A percentile compares a stretch with the other conserved stretches of the same genome.
Evolutionary conservation across 75 land plant genomes (phyloP).

Genomic region (Azolla pinnata): DNA sequence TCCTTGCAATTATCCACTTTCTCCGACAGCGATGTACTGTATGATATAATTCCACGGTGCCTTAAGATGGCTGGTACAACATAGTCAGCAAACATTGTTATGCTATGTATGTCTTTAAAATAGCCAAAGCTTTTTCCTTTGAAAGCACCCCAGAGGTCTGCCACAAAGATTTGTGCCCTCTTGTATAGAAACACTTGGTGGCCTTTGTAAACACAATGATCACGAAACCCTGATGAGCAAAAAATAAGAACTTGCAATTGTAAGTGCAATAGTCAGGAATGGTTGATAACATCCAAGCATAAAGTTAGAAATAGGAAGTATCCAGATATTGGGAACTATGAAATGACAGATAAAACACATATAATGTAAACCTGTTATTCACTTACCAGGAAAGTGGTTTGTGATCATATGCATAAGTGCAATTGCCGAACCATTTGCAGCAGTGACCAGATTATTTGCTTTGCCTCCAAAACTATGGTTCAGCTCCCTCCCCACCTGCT

Average conservation of each 20-base stretch:
- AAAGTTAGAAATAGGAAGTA: too few relatives aligned
- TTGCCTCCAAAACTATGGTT: constrained; percentile 76
- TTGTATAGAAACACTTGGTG: constrained; percentile 93
- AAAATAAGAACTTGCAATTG: too few relatives aligned
- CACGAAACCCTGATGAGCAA: constrained; percentile 81
- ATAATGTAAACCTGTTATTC: too few relatives aligned
- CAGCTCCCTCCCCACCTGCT: constrained; percentile 73
- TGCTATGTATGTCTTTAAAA: constrained; percentile 59
- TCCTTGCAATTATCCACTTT: constrained; percentile 55
- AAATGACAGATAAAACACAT: not conserved
- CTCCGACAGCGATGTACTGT: constrained; percentile 43
- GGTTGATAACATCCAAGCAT: too few relatives aligned
- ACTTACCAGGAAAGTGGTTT: constrained; percentile 85
- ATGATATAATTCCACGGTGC: constrained; percentile 71
- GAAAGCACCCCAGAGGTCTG: constrained; percentile 96
- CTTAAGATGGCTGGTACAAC: constrained; percentile 86
- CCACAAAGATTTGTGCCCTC: constrained; percentile 93
- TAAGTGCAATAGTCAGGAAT: too few relatives aligned
- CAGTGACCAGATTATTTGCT: constrained; percentile 70
- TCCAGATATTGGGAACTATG: too few relatives aligned
- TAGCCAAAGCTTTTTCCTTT: constrained; percentile 68
- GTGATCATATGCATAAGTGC: constrained; percentile 66
- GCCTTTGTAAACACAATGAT: constrained; percentile 87
- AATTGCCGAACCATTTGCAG: constrained; percentile 72
- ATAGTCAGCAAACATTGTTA: constrained; percentile 96